These are phyloP conservation scores for Wickerhamomyces subpelliculosus DNA, from an alignment of 805 yeast genomes.

Conservation along the genomic window DNA sequence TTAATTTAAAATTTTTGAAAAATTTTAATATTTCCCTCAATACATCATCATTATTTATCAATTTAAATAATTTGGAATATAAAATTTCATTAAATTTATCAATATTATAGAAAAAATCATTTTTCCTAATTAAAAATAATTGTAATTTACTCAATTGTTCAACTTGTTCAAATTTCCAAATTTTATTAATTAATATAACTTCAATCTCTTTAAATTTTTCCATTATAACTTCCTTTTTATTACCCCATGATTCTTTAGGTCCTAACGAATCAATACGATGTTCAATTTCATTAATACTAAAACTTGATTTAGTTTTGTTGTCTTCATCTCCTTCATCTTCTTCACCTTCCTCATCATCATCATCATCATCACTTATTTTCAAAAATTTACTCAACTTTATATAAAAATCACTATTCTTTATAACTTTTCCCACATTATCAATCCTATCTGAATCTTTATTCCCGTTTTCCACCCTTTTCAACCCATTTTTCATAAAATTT, in stretches of 20 bases:
- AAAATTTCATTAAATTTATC: too few relatives aligned
- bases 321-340: slow-evolving; percentile 1
- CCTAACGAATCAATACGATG: too few relatives aligned
- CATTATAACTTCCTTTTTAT: not conserved
- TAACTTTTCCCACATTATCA: not conserved
- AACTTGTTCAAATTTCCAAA: not conserved
- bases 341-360: not conserved
- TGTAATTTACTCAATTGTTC: not conserved
- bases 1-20: too few relatives aligned
- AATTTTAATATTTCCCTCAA: too few relatives aligned
- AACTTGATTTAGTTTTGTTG: slow-evolving; percentile 3
- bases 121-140: not conserved
- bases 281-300: too few relatives aligned
- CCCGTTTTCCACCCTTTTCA: too few relatives aligned
- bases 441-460: too few relatives aligned
- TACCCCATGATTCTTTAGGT: too few relatives aligned
- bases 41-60: too few relatives aligned
- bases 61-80: too few relatives aligned
- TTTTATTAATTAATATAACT: not conserved
- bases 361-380: slow-evolving; percentile 6
- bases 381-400: slow-evolving; percentile 10
- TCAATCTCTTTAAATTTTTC: slow-evolving; percentile 1
- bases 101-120: not conserved
- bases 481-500: not conserved
- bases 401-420: slow-evolving; percentile 7